Base-by-base conservation (phyloP, 2,329 filamentous ascomycete genomes). In the Neocatenulostroma microsporum region DNA sequence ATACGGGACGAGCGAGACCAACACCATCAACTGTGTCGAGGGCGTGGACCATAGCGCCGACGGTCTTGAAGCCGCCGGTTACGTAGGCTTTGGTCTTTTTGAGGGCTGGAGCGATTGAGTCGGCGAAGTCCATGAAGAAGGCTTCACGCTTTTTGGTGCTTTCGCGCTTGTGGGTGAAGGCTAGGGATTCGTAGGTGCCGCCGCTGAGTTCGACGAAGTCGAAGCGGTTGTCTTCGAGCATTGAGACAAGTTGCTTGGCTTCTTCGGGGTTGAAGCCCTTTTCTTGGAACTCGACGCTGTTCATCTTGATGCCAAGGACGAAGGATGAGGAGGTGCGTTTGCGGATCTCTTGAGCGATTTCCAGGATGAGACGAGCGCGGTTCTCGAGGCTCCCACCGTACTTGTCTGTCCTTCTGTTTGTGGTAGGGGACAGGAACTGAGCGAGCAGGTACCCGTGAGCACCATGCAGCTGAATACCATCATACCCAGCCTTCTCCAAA, bases 131-230 rank as follows among this genome's bases (percentile, higher is more conserved):
- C 1, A 82, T 62, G 60, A 84, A 84, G 63, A 80, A 83, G 0
- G 78, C 76, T 47, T 84, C 79, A 6, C 79, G 69, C 0, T 68
- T 67, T 10, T 61, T 58, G 1, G 75, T 77, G 20, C 45, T 54
- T 40, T 54, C 48, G 44, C 36, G 33, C 5, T 17, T 40, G 9
- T 49, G 46, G 28, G 37, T 47, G 25, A 49, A 53, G 6, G 36
- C 44, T 29, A 46, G 50, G 10, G 49, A 33, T 37, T 54, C 45
- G 17, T 45, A 47, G 35, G 44, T 72, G 0, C 81, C 80, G 0
- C 80, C 81, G 13, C 71, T 76, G 18, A 84, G 69, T 56, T 85
- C 80, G 2, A 84, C 58, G 45, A 82, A 83, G 56, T 84, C 80
- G 2, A 84, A 58, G 42, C 47, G 44, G 4, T 62, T 72, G 25